A percentile compares a stretch with the other conserved stretches of the same genome.
Conservation (phyloP, 148 eudicot genomes). For the Simmondsia chinensis region DNA sequence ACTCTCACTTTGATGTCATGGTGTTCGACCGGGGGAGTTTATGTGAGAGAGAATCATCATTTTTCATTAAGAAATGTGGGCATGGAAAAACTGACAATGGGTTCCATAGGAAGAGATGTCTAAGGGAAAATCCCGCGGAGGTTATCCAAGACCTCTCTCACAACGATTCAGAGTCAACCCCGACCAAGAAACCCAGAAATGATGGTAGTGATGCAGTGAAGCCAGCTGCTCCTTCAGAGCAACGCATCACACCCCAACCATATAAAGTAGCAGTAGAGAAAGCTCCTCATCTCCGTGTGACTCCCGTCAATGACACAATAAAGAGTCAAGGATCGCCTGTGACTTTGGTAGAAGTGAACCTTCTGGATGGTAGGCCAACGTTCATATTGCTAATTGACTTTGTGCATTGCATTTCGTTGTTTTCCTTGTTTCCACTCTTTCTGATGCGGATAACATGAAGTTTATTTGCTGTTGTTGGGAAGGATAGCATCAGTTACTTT, state of each 20-base stretch:
- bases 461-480: no score
- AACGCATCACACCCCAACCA: neutral
- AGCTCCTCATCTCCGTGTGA: neutral
- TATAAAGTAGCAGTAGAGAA: neutral
- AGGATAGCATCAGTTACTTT: no score
- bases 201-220: neutral
- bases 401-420: no score
- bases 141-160: slow-evolving; percentile 10
- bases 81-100: slow-evolving; percentile 6
- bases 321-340: neutral
- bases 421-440: no score
- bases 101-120: slow-evolving; percentile 3
- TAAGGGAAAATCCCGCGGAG: slow-evolving; percentile 12
- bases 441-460: no score
- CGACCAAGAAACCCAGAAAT: slow-evolving; percentile 13
- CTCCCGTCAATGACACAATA: neutral
- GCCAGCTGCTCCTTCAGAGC: neutral
- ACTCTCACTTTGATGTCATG: slow-evolving; percentile 30
- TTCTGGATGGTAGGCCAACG: neutral
- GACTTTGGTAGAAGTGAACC: slow-evolving; percentile 9
- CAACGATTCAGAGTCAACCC: slow-evolving; percentile 3
- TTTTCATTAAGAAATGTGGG: slow-evolving; percentile 34
- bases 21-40: slow-evolving; percentile 30
- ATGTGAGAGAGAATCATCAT: slow-evolving; percentile 46
- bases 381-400: no score